phyloP scores from a whole-genome alignment of 441 rosid genomes.

The Breynia disticha region DNA sequence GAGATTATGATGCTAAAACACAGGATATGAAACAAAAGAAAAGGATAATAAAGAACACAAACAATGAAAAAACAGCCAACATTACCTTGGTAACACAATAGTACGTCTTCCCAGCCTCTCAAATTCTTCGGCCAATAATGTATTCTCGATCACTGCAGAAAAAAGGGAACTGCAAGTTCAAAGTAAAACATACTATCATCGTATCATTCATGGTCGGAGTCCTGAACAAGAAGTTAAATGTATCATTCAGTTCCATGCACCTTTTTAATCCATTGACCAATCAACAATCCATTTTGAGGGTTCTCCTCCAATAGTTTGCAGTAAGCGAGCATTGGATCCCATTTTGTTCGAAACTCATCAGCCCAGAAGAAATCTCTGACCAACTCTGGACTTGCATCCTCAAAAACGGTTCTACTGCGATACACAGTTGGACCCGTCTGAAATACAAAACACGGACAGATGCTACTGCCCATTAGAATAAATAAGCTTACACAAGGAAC shows the following conservation, averaged over 20 bases:
- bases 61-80: background rate
- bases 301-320: conserved; percentile 62
- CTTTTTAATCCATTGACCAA: conserved; percentile 84
- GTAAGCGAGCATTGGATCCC: conserved; percentile 89
- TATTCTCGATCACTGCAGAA: conserved; percentile 95
- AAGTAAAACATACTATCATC: conserved; percentile 12
- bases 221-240: no score
- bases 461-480: conserved; percentile 8
- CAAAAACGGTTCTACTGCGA: conserved; percentile 80
- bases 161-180: conserved; percentile 71
- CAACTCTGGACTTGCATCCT: conserved; percentile 71
- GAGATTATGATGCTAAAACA: conserved; percentile 1
- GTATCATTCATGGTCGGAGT: no score
- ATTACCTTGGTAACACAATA: conserved; percentile 82
- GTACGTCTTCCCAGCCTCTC: conserved; percentile 73
- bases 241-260: conserved; percentile 18
- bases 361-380: conserved; percentile 98
- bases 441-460: conserved; percentile 23
- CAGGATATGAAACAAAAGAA: background rate
- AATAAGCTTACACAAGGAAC: background rate
- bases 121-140: conserved; percentile 75
- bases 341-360: conserved; percentile 85
- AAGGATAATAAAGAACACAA: background rate
- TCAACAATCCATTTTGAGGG: conserved; percentile 52
- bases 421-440: conserved; percentile 61